Evolutionary conservation across 768 basidiomycete genomes (phyloP), one percentile per base, ranked within the genome.

Genomic region (Pholiota conissans): DNA sequence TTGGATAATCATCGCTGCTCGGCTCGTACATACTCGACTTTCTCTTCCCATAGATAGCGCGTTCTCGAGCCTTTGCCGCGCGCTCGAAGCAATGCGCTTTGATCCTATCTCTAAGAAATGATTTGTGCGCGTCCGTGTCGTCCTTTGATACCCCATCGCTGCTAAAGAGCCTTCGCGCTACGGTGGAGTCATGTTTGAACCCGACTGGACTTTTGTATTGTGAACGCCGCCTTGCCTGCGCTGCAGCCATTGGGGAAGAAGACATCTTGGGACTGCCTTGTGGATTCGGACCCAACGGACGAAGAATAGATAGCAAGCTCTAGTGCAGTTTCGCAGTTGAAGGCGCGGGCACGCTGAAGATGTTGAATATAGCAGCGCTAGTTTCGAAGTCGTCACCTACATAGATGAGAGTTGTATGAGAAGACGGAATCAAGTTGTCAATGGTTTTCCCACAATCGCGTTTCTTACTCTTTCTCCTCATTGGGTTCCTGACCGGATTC

Each of bases 31-130:
- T 49, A 20, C 66, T 66, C 27, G 54, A 46, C 49, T 67, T 69
- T 47, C 78, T 62, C 63, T 65, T 73, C 51, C 77, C 70, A 16
- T 71, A 71, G 11, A 86, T 69, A 10, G 79, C 80, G 26, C 74
- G 78, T 37, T 78, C 77, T 47, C 87, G 75, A 20, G 83, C 83
- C 60, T 79, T 80, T 29, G 76, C 74, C 0, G 85, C 87, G 18
- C 86, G 76, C 66, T 87, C 84, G 40, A 86, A 65, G 67, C 86
- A 89, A 49, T 81, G 78, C 3, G 80, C 81, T 63, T 81, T 81
- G 59, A 90, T 81, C 29, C 82, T 79, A 50, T 86, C 84, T 24
- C 84, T 72, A 48, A 90, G 67, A 47, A 90, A 79, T 3, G 71
- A 61, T 39, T 81, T 84, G 55, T 84, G 80, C 0, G 84, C 72